phyloP scores from a whole-genome alignment of 2,329 filamentous ascomycete species.

The Trichoderma simmonsii region DNA sequence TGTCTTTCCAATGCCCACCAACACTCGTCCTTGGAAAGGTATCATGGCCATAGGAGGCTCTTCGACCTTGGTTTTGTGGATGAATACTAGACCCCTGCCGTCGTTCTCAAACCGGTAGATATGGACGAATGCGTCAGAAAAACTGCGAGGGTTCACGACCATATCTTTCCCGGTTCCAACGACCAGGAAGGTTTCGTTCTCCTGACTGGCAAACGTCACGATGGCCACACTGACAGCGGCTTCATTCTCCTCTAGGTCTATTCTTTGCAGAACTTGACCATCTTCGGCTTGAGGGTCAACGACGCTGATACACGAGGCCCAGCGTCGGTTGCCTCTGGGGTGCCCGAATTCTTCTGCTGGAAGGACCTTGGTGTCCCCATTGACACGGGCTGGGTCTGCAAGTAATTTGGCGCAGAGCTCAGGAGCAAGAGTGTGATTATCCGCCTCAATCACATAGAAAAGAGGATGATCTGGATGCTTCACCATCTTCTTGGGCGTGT shows the following conservation, averaged over 20 bases:
- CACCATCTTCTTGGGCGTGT: constrained; percentile 84
- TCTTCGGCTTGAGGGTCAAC: constrained; percentile 80
- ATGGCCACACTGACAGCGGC: constrained; percentile 82
- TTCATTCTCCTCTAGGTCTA: constrained; percentile 87
- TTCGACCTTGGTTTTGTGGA: constrained; percentile 93
- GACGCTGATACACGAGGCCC: constrained; percentile 93
- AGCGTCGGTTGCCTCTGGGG: constrained; percentile 76
- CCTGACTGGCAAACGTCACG: constrained; percentile 83
- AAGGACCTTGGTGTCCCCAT: constrained; percentile 68
- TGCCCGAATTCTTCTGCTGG: constrained; percentile 86
- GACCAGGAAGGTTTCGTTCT: constrained; percentile 85
- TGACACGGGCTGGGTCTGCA: constrained; percentile 65
- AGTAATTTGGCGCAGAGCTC: constrained; percentile 73
- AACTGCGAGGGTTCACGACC: constrained; percentile 71
- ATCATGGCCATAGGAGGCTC: constrained; percentile 85
- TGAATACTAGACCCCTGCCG: constrained; percentile 86
- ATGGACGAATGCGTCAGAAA: constrained; percentile 78
- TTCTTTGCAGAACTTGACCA: constrained; percentile 63
- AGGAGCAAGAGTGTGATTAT: constrained; percentile 84
- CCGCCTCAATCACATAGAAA: constrained; percentile 92
- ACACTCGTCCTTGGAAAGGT: constrained; percentile 85
- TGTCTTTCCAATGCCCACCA: constrained; percentile 80
- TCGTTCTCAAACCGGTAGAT: constrained; percentile 87
- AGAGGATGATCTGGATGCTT: constrained; percentile 83
- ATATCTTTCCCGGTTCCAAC: constrained; percentile 94